Percentiles rank a stretch among this genome's conserved stretches.
Evolutionary conservation across 202 grass and related monocot genomes (phyloP).

Genomic region (Panicum virgatum): DNA sequence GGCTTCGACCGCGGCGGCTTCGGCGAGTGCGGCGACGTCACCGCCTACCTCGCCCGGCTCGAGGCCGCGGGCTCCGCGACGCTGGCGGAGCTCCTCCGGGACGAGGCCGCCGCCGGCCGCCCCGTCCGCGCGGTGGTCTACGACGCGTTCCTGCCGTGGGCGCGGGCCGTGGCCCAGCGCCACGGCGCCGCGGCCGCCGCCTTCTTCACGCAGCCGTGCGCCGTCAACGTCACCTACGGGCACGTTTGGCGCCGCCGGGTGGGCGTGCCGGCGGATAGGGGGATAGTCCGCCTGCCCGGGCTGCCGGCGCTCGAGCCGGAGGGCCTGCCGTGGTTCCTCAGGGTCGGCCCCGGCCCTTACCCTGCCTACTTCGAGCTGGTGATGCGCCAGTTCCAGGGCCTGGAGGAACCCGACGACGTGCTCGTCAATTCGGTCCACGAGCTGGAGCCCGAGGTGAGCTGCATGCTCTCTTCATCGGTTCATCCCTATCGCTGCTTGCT

Average conservation of each 20-base stretch:
- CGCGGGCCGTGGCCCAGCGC: slow-evolving; percentile 43
- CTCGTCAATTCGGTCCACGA: slow-evolving; percentile 83
- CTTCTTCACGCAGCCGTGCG: slow-evolving; percentile 84
- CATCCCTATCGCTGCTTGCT: background rate
- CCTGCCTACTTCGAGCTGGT: slow-evolving; percentile 73
- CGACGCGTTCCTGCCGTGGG: slow-evolving; percentile 87
- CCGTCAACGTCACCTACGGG: slow-evolving; percentile 64
- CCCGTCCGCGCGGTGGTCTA: slow-evolving; percentile 61
- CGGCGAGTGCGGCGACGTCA: slow-evolving; percentile 57
- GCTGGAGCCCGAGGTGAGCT: slow-evolving; percentile 55
- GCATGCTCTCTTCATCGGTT: background rate
- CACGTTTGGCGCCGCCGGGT: slow-evolving; percentile 52
- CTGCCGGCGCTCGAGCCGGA: slow-evolving; percentile 52
- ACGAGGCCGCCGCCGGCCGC: slow-evolving; percentile 43
- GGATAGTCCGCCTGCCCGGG: slow-evolving; percentile 30
- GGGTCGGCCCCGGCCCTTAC: slow-evolving; percentile 49
- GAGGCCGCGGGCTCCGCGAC: slow-evolving; percentile 50
- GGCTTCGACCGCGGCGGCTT: slow-evolving; percentile 65
- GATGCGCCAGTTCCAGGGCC: slow-evolving; percentile 60
- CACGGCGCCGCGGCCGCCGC: slow-evolving; percentile 32
- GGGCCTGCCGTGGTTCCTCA: slow-evolving; percentile 72
- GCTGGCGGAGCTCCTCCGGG: slow-evolving; percentile 52
- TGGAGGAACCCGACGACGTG: slow-evolving; percentile 65
- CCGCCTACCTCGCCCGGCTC: slow-evolving; percentile 37
- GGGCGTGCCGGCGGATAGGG: slow-evolving; percentile 40